Percentiles rank a stretch among this genome's conserved stretches.
Evolutionary conservation across 1,284 basidiomycete species (phyloP).

Genomic region (Ceratobasidium sp.): DNA sequence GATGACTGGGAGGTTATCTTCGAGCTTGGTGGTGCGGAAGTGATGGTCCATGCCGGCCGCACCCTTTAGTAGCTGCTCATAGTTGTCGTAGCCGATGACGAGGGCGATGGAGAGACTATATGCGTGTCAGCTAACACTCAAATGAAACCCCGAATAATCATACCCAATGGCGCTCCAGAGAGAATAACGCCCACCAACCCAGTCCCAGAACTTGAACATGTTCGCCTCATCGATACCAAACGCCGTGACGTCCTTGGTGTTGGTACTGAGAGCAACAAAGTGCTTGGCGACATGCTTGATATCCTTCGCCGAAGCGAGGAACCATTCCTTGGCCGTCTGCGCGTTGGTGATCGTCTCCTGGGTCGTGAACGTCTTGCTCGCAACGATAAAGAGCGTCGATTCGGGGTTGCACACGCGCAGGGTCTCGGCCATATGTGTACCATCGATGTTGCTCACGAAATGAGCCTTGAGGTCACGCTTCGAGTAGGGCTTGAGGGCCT

Average conservation of each 20-base stretch:
- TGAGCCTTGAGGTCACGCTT: constrained; percentile 88
- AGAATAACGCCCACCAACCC: constrained; percentile 98
- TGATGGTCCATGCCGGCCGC: constrained; percentile 99
- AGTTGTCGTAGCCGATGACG: constrained; percentile 94
- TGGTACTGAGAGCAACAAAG: constrained; percentile 98
- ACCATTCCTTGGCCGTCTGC: constrained; percentile 93
- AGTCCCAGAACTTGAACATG: constrained; percentile 99
- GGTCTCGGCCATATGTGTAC: constrained; percentile 95
- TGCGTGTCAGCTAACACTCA: constrained; percentile 7
- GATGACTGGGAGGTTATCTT: constrained; percentile 93
- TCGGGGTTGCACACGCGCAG: constrained; percentile 87
- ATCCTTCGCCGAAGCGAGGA: constrained; percentile 85
- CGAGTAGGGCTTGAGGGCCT: constrained; percentile 93
- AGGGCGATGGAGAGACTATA: constrained; percentile 87
- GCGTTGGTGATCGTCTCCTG: constrained; percentile 99
- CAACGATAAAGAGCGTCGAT: constrained; percentile 96
- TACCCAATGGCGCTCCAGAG: constrained; percentile 94
- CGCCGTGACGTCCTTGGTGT: constrained; percentile 92
- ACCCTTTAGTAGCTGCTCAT: constrained; percentile 88
- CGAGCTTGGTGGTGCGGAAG: constrained; percentile 88
- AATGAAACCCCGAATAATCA: neutral
- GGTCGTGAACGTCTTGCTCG: constrained; percentile 98
- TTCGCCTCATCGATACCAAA: constrained; percentile 94
- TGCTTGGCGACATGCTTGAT: constrained; percentile 97
- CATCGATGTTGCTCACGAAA: constrained; percentile 99